These are phyloP conservation scores for Kernera saxatilis DNA, from an alignment of 345 rosid species.

Conservation along the genomic window DNA sequence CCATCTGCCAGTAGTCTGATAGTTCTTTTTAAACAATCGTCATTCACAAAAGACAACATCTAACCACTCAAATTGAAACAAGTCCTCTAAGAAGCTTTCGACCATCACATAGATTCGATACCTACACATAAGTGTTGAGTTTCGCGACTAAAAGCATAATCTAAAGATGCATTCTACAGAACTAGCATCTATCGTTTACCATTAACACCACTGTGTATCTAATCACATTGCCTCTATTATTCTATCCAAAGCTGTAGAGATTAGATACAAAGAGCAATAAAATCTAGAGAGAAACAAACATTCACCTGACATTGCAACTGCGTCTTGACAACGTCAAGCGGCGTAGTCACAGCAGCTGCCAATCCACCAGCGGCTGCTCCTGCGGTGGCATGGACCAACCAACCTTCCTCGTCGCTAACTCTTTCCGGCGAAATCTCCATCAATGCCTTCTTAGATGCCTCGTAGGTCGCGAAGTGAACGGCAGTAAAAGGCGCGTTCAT, in stretches of 20 bases:
- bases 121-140: neutral
- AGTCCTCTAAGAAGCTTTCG: neutral
- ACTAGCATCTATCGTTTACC: neutral
- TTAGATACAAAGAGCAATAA: neutral
- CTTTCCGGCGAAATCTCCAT: slow-evolving; percentile 66
- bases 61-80: neutral
- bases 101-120: neutral
- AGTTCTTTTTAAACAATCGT: neutral
- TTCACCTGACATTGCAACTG: slow-evolving; percentile 96
- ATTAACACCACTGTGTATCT: neutral
- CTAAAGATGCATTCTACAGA: neutral
- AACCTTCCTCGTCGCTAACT: slow-evolving; percentile 57
- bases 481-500: slow-evolving; percentile 95
- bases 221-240: neutral
- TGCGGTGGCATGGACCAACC: slow-evolving; percentile 69
- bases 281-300: neutral
- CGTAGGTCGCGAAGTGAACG: slow-evolving; percentile 81
- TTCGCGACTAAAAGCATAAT: neutral
- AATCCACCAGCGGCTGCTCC: slow-evolving; percentile 90
- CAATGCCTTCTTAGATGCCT: slow-evolving; percentile 72
- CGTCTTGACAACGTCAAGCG: slow-evolving; percentile 90
- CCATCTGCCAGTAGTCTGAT: neutral
- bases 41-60: neutral
- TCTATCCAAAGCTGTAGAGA: neutral
- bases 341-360: slow-evolving; percentile 79